Base-by-base conservation (phyloP, 257 asterid genomes). In the Petunia axillaris region DNA sequence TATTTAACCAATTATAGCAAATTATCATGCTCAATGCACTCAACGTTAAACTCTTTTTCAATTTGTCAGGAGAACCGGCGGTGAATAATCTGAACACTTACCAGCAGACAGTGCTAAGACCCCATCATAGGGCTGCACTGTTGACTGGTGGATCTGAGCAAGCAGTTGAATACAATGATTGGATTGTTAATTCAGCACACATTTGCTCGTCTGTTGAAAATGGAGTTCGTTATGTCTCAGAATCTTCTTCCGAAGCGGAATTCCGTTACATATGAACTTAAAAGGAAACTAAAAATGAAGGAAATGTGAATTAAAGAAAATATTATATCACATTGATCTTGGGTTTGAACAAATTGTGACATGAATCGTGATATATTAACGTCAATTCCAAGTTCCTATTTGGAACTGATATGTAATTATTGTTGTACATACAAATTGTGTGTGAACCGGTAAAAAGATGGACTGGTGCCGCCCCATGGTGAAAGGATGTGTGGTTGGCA, bases 201-300 rank as follows among this genome's bases (percentile, higher is more conserved):
- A 57, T 82, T 1, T 57, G 73, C 79, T 71, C 40, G 13, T 81
- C 86, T 2, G 8, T 14, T 16, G 53, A 59, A 9, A 75, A 14
- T 57, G 65, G 75, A 48, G 80, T 80, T 2, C 80, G 9, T 64
- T 48, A 77, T 64, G 59, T 80, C 66, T 71, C 84, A 1, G 82
- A 81, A 35, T 86, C 86, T 38, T 82, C 88, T 44, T 74, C 86
- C 0, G 86, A 80, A 13, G 81, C 75, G 2, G 85, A 79, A 64
- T 44, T 82, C 11, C 80, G 15, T 66, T 76, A 62, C 43, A 37
- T 4, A 13, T 25, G 4, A 15, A 10, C 55, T 14, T 63, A 40
- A 1, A 8, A 43, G 76, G 76, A 68, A 68, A 68, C n/a, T 16
- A 16, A 4, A 16, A 13, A 44, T 44, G 1, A 8, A 63, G 16